These are phyloP conservation scores for Peronospora belbahrii DNA, from an alignment of 352 stramenopile species.

Conservation along the genomic window DNA sequence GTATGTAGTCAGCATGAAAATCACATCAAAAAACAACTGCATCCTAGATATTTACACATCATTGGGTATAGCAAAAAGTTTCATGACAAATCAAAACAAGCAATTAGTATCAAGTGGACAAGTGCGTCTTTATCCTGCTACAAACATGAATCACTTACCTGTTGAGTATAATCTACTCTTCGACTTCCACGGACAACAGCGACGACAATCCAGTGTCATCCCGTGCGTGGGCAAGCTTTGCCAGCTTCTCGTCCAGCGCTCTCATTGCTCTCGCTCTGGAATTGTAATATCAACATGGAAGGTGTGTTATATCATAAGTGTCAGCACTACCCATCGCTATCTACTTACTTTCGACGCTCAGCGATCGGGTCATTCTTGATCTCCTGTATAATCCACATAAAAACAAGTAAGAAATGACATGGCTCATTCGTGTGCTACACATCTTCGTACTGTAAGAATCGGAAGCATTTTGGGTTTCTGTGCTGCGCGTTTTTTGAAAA, in stretches of 20 bases:
- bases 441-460: conserved; percentile 40
- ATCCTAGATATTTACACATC: too few relatives aligned
- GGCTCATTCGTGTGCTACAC: not conserved
- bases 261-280: conserved; percentile 81
- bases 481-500: conserved; percentile 69
- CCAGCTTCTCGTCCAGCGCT: conserved; percentile 82
- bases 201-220: conserved; percentile 24
- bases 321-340: not conserved
- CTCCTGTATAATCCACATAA: conserved; percentile 21
- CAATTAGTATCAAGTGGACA: conserved; percentile 1
- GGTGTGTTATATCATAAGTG: not conserved
- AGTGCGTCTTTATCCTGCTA: conserved; percentile 6
- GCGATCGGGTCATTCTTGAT: conserved; percentile 67
- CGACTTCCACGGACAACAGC: conserved; percentile 26
- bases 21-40: too few relatives aligned
- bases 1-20: too few relatives aligned
- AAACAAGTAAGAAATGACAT: not conserved
- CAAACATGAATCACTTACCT: not conserved
- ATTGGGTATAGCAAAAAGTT: too few relatives aligned
- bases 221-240: conserved; percentile 56
- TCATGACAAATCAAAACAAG: too few relatives aligned
- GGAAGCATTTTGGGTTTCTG: conserved; percentile 57
- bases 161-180: conserved; percentile 10
- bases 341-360: conserved; percentile 80
- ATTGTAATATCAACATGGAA: not conserved